Conservation (phyloP, 2,329 filamentous ascomycete genomes). For the Aureobasidium sp. region DNA sequence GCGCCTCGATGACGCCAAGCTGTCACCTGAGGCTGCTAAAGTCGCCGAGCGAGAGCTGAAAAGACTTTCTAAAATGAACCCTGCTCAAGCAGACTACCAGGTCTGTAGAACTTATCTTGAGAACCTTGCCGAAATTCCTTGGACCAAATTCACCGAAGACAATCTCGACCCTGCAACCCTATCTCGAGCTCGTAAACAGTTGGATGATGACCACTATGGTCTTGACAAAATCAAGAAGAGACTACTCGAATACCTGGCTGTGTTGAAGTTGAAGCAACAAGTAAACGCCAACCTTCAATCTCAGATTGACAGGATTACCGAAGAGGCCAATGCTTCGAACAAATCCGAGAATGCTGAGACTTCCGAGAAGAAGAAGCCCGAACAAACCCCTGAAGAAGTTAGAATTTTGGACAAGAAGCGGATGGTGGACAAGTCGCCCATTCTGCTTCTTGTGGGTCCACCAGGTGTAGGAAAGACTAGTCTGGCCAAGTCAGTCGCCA, state of each 20-base stretch:
- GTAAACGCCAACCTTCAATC: conserved; percentile 77
- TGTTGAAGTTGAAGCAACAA: conserved; percentile 89
- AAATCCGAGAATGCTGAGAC: conserved; percentile 23
- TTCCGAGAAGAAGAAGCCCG: conserved; percentile 27
- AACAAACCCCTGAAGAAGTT: conserved; percentile 52
- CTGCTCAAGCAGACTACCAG: conserved; percentile 91
- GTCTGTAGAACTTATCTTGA: conserved; percentile 91
- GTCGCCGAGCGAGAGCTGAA: conserved; percentile 86
- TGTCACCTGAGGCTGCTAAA: conserved; percentile 79
- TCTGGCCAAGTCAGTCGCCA: conserved; percentile 85
- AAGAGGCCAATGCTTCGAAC: conserved; percentile 31
- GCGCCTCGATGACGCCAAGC: conserved; percentile 70
- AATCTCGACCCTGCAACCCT: conserved; percentile 76
- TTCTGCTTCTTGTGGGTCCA: conserved; percentile 84
- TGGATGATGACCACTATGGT: conserved; percentile 94
- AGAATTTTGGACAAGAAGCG: conserved; percentile 72
- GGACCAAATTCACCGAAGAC: conserved; percentile 78
- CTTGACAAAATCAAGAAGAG: conserved; percentile 97
- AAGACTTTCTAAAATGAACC: conserved; percentile 88
- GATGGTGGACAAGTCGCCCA: conserved; percentile 91
- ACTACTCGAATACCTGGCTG: conserved; percentile 87
- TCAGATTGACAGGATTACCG: conserved; percentile 57
- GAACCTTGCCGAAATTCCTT: conserved; percentile 88
- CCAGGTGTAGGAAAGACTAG: conserved; percentile 96
- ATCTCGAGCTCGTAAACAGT: conserved; percentile 71